These are phyloP conservation scores for Corchorus olitorius DNA, from an alignment of 345 rosid genomes.

Conservation along the genomic window DNA sequence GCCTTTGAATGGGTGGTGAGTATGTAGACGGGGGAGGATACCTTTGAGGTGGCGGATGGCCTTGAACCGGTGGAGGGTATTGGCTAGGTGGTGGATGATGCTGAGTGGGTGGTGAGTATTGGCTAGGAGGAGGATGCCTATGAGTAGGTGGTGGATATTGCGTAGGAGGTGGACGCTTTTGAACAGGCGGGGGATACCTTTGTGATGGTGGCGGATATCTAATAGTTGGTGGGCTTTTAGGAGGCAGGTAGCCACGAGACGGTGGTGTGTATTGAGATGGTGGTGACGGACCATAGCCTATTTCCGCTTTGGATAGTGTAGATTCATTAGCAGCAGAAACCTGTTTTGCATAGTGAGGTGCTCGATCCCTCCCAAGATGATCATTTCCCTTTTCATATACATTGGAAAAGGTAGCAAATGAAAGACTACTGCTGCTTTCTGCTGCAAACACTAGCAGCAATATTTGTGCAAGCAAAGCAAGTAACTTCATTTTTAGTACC, in stretches of 20 bases:
- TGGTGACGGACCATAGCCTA: not conserved
- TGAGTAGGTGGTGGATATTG: too few relatives aligned
- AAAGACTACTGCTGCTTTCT: not conserved
- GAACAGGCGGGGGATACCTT: slow-evolving; percentile 9
- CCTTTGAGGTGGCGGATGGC: not conserved
- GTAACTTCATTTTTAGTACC: not conserved
- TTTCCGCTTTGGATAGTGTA: not conserved
- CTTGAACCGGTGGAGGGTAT: not conserved
- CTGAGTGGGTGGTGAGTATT: slow-evolving; percentile 6
- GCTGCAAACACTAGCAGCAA: not conserved
- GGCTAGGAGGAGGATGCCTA: too few relatives aligned
- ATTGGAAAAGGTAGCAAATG: not conserved
- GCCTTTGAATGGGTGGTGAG: slow-evolving; percentile 18
- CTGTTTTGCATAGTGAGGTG: not conserved
- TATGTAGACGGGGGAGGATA: too few relatives aligned
- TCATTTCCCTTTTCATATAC: not conserved
- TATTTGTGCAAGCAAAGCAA: not conserved
- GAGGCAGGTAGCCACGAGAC: not conserved
- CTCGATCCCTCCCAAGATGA: not conserved
- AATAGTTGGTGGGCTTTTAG: not conserved
- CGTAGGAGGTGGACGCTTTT: slow-evolving; percentile 5
- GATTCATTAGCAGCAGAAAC: not conserved
- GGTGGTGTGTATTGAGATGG: slow-evolving; percentile 9
- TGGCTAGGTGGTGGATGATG: slow-evolving; percentile 15
- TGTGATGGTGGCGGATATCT: slow-evolving; percentile 19